Evolutionary conservation across 371 early-diverging fungal genomes (phyloP).

Genomic region (Cladochytrium tenue): DNA sequence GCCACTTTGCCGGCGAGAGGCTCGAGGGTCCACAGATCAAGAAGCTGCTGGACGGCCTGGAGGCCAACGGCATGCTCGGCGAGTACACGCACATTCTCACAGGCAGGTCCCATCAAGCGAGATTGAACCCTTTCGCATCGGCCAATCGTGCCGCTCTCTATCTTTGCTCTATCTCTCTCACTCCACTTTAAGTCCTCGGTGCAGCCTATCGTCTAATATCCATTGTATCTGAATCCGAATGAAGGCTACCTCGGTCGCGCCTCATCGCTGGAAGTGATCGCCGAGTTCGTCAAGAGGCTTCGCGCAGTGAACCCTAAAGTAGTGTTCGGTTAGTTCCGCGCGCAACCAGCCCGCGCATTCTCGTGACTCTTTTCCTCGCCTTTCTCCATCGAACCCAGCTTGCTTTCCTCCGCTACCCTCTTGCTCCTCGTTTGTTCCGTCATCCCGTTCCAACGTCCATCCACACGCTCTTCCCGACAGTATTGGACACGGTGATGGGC

Average conservation of each 20-base stretch:
- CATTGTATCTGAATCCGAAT: background rate
- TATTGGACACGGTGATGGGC: constrained; percentile 93
- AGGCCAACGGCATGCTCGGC: constrained; percentile 68
- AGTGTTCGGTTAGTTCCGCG: constrained; percentile 53
- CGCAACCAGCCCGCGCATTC: too few species aligned
- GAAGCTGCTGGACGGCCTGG: constrained; percentile 70
- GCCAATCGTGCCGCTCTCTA: too few species aligned
- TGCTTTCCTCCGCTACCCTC: background rate
- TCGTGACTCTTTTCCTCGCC: too few species aligned
- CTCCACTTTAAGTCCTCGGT: too few species aligned
- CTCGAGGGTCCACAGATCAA: constrained; percentile 66
- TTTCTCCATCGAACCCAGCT: too few species aligned
- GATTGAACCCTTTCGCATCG: background rate
- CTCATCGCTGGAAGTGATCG: constrained; percentile 59
- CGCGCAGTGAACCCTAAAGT: constrained; percentile 22
- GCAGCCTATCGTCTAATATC: too few species aligned
- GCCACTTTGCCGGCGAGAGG: constrained; percentile 70
- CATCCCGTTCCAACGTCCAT: too few species aligned
- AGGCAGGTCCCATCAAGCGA: too few species aligned
- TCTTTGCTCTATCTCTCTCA: too few species aligned
- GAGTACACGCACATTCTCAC: constrained; percentile 79
- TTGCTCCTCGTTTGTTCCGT: background rate
- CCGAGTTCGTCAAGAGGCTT: constrained; percentile 26
- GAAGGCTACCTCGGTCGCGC: constrained; percentile 81
- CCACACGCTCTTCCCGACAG: too few species aligned